A percentile compares a stretch with the other conserved stretches of the same genome.
Evolutionary conservation across 139 green algal species (phyloP).

Genomic region (Chlorella sp.): DNA sequence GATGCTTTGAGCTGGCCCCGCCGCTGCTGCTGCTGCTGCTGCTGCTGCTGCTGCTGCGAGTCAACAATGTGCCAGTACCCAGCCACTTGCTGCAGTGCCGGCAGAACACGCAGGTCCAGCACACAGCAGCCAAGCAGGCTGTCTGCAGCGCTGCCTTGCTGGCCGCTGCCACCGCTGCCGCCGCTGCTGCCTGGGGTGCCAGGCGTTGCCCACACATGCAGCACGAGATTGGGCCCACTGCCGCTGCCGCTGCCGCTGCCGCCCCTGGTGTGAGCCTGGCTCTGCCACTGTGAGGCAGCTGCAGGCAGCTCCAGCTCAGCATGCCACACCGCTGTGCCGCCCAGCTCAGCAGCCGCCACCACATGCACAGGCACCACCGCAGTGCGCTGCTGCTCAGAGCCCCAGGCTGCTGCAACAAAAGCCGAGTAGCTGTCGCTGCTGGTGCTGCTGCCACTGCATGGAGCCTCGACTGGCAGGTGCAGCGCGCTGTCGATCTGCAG

Average conservation of each 20-base stretch:
- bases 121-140: background rate
- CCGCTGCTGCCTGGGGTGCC: background rate
- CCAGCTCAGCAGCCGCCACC: background rate
- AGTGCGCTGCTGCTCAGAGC: background rate
- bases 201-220: background rate
- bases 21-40: background rate
- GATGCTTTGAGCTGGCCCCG: slow-evolving; percentile 8
- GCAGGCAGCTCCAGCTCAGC: slow-evolving; percentile 14
- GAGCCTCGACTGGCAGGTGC: background rate
- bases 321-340: slow-evolving; percentile 22
- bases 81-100: background rate
- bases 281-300: background rate
- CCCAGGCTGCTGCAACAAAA: background rate
- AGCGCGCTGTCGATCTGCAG: background rate
- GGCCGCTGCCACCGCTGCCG: background rate
- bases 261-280: background rate
- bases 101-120: background rate
- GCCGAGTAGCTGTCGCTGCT: background rate
- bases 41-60: background rate
- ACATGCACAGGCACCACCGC: background rate
- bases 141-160: background rate
- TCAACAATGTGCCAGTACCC: background rate
- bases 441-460: background rate
- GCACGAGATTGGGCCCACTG: background rate
- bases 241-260: background rate